Evolutionary conservation across 495 filamentous ascomycete genomes (phyloP), one percentile per base, ranked within the genome.

Genomic region (Lasiosphaeriaceae sp.): DNA sequence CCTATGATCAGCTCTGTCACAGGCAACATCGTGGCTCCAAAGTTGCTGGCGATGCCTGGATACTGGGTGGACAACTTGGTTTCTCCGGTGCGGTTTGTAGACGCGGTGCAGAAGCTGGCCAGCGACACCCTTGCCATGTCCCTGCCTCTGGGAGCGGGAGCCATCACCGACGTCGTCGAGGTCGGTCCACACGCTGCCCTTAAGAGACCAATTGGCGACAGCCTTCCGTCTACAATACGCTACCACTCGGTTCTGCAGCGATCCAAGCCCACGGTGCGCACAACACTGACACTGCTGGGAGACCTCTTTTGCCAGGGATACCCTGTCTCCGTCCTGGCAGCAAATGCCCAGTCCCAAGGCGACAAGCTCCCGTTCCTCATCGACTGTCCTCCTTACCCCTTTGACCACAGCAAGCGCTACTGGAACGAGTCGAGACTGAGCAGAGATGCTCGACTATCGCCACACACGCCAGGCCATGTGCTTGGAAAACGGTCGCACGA

Each of bases 131-230:
- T n/a, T n/a, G n/a, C n/a, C n/a, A n/a, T n/a, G n/a, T n/a, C n/a
- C n/a, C n/a, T n/a, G n/a, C n/a, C n/a, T n/a, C n/a, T n/a, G n/a
- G n/a, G n/a, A n/a, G n/a, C n/a, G n/a, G n/a, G n/a, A n/a, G n/a
- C n/a, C n/a, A n/a, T n/a, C n/a, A n/a, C n/a, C n/a, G n/a, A n/a
- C n/a, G n/a, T n/a, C n/a, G n/a, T 87, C 17, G 84, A 87, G 51
- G 64, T 86, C 34, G 85, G 86, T 0, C 80, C 86, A 20, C 85
- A 87, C 59, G 59, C 71, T 8, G 79, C 83, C 0, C 65, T 89
- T 0, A 67, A 74, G 34, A 73, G 77, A 0, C 79, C 81, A n/a
- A n/a, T n/a, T n/a, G n/a, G n/a, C n/a, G n/a, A n/a, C n/a, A n/a
- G n/a, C n/a, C n/a, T n/a, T n/a, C n/a, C n/a, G n/a, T n/a, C n/a